Evolutionary conservation across 805 yeast species (phyloP), one percentile per base, ranked within the genome.

Genomic region (Saccharomyces jurei): DNA sequence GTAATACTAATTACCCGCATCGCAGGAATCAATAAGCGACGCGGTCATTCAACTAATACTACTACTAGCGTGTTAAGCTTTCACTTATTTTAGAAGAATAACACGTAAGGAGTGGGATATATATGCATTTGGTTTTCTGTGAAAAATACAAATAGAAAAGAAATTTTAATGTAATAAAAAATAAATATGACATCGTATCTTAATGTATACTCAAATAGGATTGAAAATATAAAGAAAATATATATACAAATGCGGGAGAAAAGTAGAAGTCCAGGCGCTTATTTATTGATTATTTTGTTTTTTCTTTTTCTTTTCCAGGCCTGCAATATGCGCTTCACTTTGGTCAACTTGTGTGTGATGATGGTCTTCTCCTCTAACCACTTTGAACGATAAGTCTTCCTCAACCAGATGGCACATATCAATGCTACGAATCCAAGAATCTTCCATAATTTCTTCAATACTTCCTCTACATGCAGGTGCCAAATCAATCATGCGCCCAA

Each of bases 311-410:
- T 84, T 87, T 67, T 91, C 97, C 60, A 91, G 78, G 56, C 91
- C 86, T 10, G 97, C 96, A 72, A 91, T 91, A 69, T 91, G 98
- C 0, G 98, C 98, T 62, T 89, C 96, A 56, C 89, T 84, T 68
- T 88, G 96, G 61, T 90, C 96, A 51, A 91, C 97, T 60, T 81
- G 81, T 1, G 97, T 89, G 68, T 91, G 98, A 32, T 77, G 77
- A 67, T 91, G 98, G 63, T 82, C 84, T 6, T 74, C 70, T 22
- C 83, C 81, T 25, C 61, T 60, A 10, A 72, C 63, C 2, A 73
- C 70, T 22, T 70, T 70, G 41, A 72, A 76, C 53, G 77, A 76
- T 30, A 73, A 61, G 32, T 62, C 63, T 36, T 75, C 73, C 51
- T 74, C 79, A 30, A 83, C 79, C 2, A 87, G 78, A 25, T 53